Base-by-base conservation (phyloP, 306 rosid genomes). In the Cicer cuneatum region DNA sequence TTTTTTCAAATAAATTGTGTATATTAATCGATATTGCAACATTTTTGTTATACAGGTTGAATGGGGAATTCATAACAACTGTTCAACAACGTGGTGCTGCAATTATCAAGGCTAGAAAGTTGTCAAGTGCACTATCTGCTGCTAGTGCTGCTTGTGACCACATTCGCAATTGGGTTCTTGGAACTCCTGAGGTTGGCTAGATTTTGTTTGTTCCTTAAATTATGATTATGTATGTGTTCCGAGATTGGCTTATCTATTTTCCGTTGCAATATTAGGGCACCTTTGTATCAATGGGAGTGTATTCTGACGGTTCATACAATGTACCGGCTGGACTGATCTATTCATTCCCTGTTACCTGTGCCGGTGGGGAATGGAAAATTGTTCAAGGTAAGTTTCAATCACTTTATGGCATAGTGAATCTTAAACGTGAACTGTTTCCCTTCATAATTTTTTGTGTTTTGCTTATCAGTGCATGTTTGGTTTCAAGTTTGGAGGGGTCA, bases 21-120 rank as follows among this genome's bases (percentile, higher is more conserved):
- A 58, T 56, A 35, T 29, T 46, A 57, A 69, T 3, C 0, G 40
- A 39, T 79, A 21, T 51, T 29, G 61, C 2, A 13, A 43, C 63
- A 13, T 59, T 79, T 51, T 39, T 47, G 7, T 72, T 10, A 16
- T 63, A 4, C 56, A 95, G 99, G 99, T 83, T 95, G 92, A 90
- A 89, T 45, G 93, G 92, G 61, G 99, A 87, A 48, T 95, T 95
- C 87, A 95, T 95, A 12, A 15, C 87, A 18, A 95, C 96, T 40
- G 99, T 95, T 80, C 99, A 95, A 92, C 99, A 95, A 78, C 98
- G 98, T 65, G 99, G 99, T 77, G 99, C 99, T 84, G 98, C 99
- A 64, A 92, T 95, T 43, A 92, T 95, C 57, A 95, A 95, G 78
- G 99, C 99, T 56, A 84, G 99, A 16, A 95, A 95, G 86, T 80